Base-by-base conservation (phyloP, 768 basidiomycete genomes). In the Rhodotorula toruloides region DNA sequence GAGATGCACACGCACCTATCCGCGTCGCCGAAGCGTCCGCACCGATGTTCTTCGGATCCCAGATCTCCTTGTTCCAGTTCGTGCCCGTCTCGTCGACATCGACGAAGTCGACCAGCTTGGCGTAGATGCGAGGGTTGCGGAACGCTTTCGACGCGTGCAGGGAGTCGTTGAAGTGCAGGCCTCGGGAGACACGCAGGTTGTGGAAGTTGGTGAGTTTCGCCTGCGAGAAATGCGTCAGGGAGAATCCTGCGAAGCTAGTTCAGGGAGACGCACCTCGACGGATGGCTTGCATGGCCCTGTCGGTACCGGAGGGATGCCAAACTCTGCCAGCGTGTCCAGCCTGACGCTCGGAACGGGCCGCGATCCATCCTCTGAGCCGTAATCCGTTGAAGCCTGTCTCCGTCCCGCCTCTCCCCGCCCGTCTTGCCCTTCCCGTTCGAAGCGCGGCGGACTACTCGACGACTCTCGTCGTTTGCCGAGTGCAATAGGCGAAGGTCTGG, bases 111-210 rank as follows among this genome's bases (percentile, higher is more conserved):
- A 99, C 93, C 4, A 99, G 84, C 73, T 91, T 91, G 19, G 89
- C 82, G 77, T 94, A 96, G n/a, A 98, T 84, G 74, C 96, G 90
- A 0, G 94, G 94, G 74, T 99, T 99, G 34, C 91, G 86, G 79
- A 98, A 99, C 8, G 91, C 86, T 49, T 90, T 86, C 71, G 89
- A 90, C 13, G 86, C 84, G 86, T 97, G 90, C 47, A 99, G 83
- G 3, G 90, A 90, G 77, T 96, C 91, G 77, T 98, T 99, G 80
- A 96, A 97, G 77, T 96, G 92, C 72, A 86, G 86, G 2, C 88
- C 87, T 72, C 83, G 82, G 3, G 67, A 65, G 16, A 76, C 91
- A 90, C 62, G 65, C 53, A 97, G 81, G 1, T 81, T 74, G 61
- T 87, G 83, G 73, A 96, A 98, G 57, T 88, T 85, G 0, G 83